Percentiles rank a stretch among this genome's conserved stretches.
Conservation (phyloP, 179 eudicot genomes). For the Carnegiea gigantea region DNA sequence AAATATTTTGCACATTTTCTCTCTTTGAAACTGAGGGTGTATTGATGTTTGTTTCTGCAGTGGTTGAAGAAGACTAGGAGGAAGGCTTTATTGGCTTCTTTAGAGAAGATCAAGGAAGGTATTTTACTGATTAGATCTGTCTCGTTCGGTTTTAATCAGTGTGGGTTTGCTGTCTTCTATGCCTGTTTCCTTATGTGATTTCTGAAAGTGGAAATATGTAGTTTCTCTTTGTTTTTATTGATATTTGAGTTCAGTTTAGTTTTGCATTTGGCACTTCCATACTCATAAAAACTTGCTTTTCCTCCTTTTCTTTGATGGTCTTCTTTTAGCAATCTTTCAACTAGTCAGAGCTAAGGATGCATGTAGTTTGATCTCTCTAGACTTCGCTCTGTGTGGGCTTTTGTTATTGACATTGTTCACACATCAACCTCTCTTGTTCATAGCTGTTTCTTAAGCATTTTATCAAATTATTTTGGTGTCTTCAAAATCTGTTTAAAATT, state of each 20-base stretch:
- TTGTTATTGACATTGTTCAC: no score
- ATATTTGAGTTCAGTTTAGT: neutral
- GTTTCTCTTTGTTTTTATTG: no score
- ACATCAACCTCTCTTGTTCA: neutral
- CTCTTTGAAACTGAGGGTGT: constrained; percentile 6
- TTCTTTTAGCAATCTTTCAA: neutral
- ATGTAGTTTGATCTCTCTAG: neutral
- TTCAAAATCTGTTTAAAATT: neutral
- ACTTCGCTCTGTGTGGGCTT: neutral
- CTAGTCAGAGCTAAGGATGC: neutral
- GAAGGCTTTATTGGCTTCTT: constrained; percentile 85
- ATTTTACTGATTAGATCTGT: neutral
- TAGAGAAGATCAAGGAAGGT: constrained; percentile 98
- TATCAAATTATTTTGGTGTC: neutral
- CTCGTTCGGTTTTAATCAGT: neutral
- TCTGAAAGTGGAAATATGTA: no score
- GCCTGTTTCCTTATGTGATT: no score
- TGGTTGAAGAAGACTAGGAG: constrained; percentile 93
- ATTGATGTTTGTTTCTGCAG: constrained; percentile 36
- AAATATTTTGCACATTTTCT: neutral
- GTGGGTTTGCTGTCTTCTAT: neutral
- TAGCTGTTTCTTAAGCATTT: neutral
- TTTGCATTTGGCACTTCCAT: neutral
- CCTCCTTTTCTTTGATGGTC: neutral
- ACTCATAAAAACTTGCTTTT: neutral